Percentiles rank a stretch among this genome's conserved stretches.
Evolutionary conservation across 2,329 filamentous ascomycete genomes (phyloP).

Genomic region (Colletotrichum sp.): DNA sequence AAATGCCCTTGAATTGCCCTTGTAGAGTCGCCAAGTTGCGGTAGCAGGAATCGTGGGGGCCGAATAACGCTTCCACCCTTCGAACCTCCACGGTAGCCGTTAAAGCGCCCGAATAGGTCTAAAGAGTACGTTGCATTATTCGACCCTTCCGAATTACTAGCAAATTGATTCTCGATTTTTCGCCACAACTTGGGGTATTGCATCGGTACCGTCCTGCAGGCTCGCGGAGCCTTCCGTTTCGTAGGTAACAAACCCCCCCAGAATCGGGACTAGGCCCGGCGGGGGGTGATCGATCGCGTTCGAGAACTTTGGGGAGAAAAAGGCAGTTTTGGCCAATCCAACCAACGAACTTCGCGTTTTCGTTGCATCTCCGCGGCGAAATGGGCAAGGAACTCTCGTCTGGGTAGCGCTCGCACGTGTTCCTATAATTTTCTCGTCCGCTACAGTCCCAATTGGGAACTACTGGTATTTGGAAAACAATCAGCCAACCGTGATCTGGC

Average conservation of each 20-base stretch:
- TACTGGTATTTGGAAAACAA: neutral
- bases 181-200: neutral
- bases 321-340: neutral
- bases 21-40: neutral
- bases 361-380: neutral
- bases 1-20: neutral
- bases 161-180: neutral
- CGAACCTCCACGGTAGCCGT: neutral
- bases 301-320: neutral
- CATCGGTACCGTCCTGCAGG: neutral
- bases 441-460: neutral
- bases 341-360: neutral
- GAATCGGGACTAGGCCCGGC: neutral
- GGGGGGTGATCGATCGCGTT: neutral
- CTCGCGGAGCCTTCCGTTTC: neutral
- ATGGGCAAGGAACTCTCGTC: neutral
- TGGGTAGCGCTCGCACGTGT: neutral
- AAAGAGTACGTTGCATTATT: neutral
- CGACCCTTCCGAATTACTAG: neutral
- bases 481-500: neutral
- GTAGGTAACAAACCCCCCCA: neutral
- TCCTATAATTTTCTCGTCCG: neutral
- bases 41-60: neutral
- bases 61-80: neutral
- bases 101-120: neutral